These are phyloP conservation scores for Pelargonium myrrhifolium DNA, from an alignment of 441 rosid species.

Conservation along the genomic window DNA sequence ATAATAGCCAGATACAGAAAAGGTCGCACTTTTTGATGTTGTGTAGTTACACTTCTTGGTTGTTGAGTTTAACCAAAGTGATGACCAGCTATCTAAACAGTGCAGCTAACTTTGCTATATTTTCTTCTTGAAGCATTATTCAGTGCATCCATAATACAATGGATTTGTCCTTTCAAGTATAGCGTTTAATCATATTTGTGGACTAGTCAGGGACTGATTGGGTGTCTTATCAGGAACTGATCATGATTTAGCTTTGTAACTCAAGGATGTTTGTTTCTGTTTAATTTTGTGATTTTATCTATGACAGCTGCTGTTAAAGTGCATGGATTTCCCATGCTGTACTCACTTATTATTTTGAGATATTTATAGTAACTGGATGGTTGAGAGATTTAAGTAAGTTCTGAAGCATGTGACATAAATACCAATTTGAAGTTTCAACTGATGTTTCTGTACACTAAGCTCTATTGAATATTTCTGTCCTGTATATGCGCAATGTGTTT, in stretches of 20 bases:
- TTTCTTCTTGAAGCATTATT: background rate
- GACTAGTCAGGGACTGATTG: background rate
- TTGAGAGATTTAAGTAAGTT: background rate
- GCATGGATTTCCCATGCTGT: too few relatives aligned
- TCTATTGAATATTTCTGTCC: background rate
- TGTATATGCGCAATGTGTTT: background rate
- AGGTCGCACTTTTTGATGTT: background rate
- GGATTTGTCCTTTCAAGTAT: background rate
- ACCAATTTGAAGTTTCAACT: background rate
- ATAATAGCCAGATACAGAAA: background rate
- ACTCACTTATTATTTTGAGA: too few relatives aligned
- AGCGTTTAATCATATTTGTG: background rate
- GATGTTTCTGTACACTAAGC: background rate
- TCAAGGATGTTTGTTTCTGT: too few relatives aligned
- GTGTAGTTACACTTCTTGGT: background rate
- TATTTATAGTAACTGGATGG: background rate
- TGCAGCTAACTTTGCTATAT: background rate
- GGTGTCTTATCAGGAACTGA: background rate
- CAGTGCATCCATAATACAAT: background rate
- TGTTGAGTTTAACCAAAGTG: background rate
- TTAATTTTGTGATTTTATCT: too few relatives aligned
- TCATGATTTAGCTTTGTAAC: too few relatives aligned
- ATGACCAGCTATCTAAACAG: background rate
- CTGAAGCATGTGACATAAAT: background rate
- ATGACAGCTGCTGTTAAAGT: too few relatives aligned